Base-by-base conservation (phyloP, 331 rosid species). In the Pyrus hybrid region DNA sequence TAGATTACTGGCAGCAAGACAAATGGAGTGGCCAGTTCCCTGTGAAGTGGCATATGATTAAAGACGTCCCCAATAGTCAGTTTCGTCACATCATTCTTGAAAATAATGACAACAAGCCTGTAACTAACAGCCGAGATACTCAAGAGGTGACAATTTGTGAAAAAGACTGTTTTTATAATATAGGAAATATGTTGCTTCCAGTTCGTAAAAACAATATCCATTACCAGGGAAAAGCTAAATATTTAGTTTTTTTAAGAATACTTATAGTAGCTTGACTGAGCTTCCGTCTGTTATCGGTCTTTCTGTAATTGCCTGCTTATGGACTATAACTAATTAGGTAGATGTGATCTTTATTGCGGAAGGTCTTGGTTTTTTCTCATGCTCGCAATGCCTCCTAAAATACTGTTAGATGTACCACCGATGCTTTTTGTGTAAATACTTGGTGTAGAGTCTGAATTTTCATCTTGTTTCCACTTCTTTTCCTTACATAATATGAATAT, bases 11-110 rank as follows among this genome's bases (percentile, higher is more conserved):
- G 97, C 97, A 91, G 80, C 97, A 91, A 82, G 97, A 91, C 83
- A 91, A 91, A 83, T 91, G 97, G 97, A 89, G 88, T 62, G 97
- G 97, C 45, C 97, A 91, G 83, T 89, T 91, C 82, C 91, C 95
- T 71, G 93, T 89, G 61, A 91, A 85, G 85, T 91, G 97, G 97
- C 90, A 89, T 83, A 87, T 89, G 35, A 85, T 91, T 79, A 91
- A 89, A 88, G 97, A 91, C 61, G 89, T 89, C 33, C 97, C 97
- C 1, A 91, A 91, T 79, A 91, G 95, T 86, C 97, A 87, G 79
- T 91, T 91, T 63, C 91, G 97, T 68, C 95, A 91, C 84, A 88
- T 91, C 67, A 85, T 89, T 67, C 93, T 91, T 64, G 97, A 89
- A 81, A 89, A 89, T 81, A 91, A 91, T 78, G 97, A 91, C 81